These are phyloP conservation scores for Shiraia sp. DNA, from an alignment of 2,329 filamentous ascomycete species.

Conservation along the genomic window DNA sequence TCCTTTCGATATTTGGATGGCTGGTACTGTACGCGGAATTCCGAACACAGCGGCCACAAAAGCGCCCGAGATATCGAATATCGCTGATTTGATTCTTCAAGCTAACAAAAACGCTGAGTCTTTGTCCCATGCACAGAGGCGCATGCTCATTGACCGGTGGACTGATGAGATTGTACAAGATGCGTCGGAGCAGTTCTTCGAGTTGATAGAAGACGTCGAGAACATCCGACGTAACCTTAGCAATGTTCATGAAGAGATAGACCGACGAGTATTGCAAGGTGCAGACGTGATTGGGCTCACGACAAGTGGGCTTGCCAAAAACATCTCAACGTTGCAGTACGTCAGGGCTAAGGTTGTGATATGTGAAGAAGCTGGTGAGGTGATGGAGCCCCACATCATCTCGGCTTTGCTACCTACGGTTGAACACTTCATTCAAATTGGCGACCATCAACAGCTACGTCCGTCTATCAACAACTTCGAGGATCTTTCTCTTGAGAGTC, in stretches of 20 bases:
- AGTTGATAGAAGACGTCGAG: too few species aligned
- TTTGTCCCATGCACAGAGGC: too few species aligned
- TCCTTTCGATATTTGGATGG: constrained; percentile 26
- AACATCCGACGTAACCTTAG: too few species aligned
- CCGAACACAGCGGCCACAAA: too few species aligned
- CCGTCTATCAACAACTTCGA: constrained; percentile 61
- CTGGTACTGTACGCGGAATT: constrained; percentile 16
- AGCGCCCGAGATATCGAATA: too few species aligned
- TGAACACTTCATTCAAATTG: constrained; percentile 66
- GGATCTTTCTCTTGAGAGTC: constrained; percentile 58
- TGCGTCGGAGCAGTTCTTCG: too few species aligned
- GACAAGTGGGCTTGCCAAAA: constrained; percentile 62
- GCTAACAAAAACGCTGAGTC: too few species aligned
- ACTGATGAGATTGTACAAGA: constrained; percentile 11
- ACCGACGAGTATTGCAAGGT: constrained; percentile 43
- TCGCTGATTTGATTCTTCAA: too few species aligned
- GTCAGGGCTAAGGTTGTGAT: constrained; percentile 62
- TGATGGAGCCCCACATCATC: constrained; percentile 66
- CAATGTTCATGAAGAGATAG: constrained; percentile 39
- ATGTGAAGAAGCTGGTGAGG: constrained; percentile 71
- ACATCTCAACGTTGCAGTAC: constrained; percentile 54
- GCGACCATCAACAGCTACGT: constrained; percentile 65
- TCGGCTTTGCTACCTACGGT: constrained; percentile 62
- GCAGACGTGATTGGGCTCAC: constrained; percentile 63
- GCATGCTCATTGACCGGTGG: too few species aligned